Conservation (phyloP, 176 grass and related monocot species). For the bread wheat (Triticum aestivum) region IWGSC_CS_RefSeq_v2.1 NC_057797.1:617243846-617244345, state of each 20-base stretch:
- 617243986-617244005: conserved; percentile 57
- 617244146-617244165: background rate
- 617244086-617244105: conserved; percentile 20
- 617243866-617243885: conserved; percentile 27
- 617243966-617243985: conserved; percentile 63
- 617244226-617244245: background rate
- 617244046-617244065: background rate
- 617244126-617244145: conserved; percentile 15
- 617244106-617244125: background rate
- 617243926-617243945: conserved; percentile 30
- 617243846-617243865: conserved; percentile 15
- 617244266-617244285: background rate
- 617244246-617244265: background rate
- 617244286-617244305: background rate
- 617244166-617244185: background rate
- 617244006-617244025: background rate
- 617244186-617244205: background rate
- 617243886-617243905: conserved; percentile 36
- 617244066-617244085: background rate
- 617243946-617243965: conserved; percentile 54
- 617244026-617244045: background rate
- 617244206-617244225: background rate
- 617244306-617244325: background rate
- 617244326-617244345: too few relatives aligned
- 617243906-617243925: conserved; percentile 59